These are phyloP conservation scores for Lecanosticta acicola DNA, from an alignment of 2,329 filamentous ascomycete species.

Conservation along the genomic window DNA sequence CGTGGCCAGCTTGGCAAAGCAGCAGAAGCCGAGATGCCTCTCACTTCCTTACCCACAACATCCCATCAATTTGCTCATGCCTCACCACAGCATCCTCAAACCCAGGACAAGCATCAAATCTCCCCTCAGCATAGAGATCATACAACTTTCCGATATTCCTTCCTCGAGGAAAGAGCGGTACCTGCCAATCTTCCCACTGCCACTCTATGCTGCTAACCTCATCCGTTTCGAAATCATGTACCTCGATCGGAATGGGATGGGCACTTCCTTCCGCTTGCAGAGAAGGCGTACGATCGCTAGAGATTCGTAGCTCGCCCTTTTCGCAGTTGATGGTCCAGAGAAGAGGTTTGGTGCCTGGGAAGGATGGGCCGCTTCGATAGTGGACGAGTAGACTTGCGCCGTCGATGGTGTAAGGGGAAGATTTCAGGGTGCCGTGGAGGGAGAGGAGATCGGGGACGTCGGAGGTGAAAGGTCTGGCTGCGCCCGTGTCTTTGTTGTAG, in stretches of 20 bases:
- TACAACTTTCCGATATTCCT: constrained; percentile 28
- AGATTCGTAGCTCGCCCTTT: constrained; percentile 22
- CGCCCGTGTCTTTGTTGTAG: constrained; percentile 5
- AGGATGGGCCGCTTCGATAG: constrained; percentile 19
- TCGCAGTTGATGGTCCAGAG: constrained; percentile 24
- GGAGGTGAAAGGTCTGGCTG: constrained; percentile 9
- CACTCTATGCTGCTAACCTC: constrained; percentile 34
- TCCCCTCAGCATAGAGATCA: constrained; percentile 28
- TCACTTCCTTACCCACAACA: constrained; percentile 3
- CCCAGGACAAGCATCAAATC: constrained; percentile 25
- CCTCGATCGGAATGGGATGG: constrained; percentile 23
- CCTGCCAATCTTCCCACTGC: constrained; percentile 37
- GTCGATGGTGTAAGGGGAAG: constrained; percentile 9
- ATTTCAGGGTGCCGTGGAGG: constrained; percentile 18
- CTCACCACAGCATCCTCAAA: constrained; percentile 41
- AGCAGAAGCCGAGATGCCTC: neutral
- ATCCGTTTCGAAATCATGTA: constrained; percentile 27
- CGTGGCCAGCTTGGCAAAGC: no score
- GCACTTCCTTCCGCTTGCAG: constrained; percentile 13
- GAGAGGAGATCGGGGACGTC: constrained; percentile 25
- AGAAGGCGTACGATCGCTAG: constrained; percentile 14
- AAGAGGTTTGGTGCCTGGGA: constrained; percentile 21
- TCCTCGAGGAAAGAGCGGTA: constrained; percentile 22
- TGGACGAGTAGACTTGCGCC: constrained; percentile 17
- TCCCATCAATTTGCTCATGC: constrained; percentile 44